phyloP scores from a whole-genome alignment of 2,329 filamentous ascomycete genomes.

The Talaromyces marneffei region DNA sequence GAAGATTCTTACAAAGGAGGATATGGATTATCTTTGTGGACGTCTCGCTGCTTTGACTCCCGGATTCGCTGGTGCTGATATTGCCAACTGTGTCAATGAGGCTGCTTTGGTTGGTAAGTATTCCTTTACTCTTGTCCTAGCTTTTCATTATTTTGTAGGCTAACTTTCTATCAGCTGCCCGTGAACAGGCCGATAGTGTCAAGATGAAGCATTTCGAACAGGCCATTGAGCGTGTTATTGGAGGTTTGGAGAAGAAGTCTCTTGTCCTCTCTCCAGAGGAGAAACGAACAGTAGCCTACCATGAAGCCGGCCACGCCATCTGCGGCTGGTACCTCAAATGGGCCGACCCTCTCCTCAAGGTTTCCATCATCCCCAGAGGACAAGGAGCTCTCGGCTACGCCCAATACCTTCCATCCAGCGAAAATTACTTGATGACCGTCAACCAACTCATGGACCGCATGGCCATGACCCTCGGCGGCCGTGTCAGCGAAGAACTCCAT shows the following conservation, averaged over 20 bases:
- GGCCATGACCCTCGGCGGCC: slow-evolving; percentile 97
- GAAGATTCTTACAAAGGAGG: slow-evolving; percentile 90
- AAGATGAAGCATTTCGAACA: slow-evolving; percentile 91
- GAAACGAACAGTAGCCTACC: slow-evolving; percentile 94
- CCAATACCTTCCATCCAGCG: slow-evolving; percentile 86
- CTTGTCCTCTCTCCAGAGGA: slow-evolving; percentile 87
- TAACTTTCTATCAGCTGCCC: slow-evolving; percentile 62
- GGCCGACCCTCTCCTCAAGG: slow-evolving; percentile 95
- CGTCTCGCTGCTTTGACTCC: slow-evolving; percentile 88
- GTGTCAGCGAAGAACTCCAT: slow-evolving; percentile 91
- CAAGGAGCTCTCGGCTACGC: slow-evolving; percentile 92
- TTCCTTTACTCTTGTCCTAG: background rate
- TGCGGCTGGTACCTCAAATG: slow-evolving; percentile 97
- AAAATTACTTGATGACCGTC: slow-evolving; percentile 92
- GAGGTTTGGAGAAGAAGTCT: slow-evolving; percentile 94
- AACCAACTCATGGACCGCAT: slow-evolving; percentile 98
- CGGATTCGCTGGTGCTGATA: slow-evolving; percentile 95
- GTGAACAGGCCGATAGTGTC: slow-evolving; percentile 72
- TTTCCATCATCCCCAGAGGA: slow-evolving; percentile 95
- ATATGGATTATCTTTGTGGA: slow-evolving; percentile 80
- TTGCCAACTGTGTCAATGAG: slow-evolving; percentile 97
- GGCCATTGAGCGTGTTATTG: slow-evolving; percentile 94
- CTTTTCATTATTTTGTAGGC: slow-evolving; percentile 16
- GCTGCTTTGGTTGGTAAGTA: slow-evolving; percentile 84
- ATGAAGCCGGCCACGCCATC: slow-evolving; percentile 96